Base-by-base conservation (phyloP, 2,329 filamentous ascomycete genomes). In the Neophaeococcomyces aloes region DNA sequence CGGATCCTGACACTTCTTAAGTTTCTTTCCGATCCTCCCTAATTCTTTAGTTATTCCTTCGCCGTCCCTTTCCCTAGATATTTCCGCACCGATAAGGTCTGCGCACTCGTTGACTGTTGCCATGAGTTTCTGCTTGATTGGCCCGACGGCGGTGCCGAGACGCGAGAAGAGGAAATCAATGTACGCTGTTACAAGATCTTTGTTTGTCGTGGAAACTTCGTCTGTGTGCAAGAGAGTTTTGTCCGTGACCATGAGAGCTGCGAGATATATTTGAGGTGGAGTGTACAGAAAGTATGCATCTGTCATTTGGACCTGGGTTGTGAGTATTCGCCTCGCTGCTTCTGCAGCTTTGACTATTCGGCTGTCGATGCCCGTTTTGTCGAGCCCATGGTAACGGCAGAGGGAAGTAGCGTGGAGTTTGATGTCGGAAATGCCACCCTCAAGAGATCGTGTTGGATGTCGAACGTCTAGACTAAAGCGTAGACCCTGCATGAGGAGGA, bases 271-370 rank as follows among this genome's bases (percentile, higher is more conserved):
- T 62, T 98, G 91, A 18, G 85, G 83, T 0, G 91, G 91, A 0
- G 89, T 89, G 65, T 85, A 96, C 63, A 94, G 82, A 65, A 96
- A 95, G 66, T 96, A 96, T n/a, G 78, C 87, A 57, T 98, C 91
- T 19, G 89, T 94, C 48, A 95, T 74, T 39, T 94, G 69, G 0
- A 87, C 84, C 45, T 85, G 83, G 43, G 79, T 82, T 58, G 86
- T 86, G 43, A 93, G 75, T 36, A 86, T 72, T 15, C 80, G 76
- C 32, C 83, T 75, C 0, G 88, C 83, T 41, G 73, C 74, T n/a
- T 70, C 70, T 58, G 94, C 87, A 0, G 86, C 86, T 8, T 70
- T 70, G 21, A 67, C 66, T 39, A 79, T 68, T 15, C 76, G 68
- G 8, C 32, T 59, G 42, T 63, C 56, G 14, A 54, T 48, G 21